phyloP scores from a whole-genome alignment of 257 asterid genomes.

The Marsdenia floribunda region DNA sequence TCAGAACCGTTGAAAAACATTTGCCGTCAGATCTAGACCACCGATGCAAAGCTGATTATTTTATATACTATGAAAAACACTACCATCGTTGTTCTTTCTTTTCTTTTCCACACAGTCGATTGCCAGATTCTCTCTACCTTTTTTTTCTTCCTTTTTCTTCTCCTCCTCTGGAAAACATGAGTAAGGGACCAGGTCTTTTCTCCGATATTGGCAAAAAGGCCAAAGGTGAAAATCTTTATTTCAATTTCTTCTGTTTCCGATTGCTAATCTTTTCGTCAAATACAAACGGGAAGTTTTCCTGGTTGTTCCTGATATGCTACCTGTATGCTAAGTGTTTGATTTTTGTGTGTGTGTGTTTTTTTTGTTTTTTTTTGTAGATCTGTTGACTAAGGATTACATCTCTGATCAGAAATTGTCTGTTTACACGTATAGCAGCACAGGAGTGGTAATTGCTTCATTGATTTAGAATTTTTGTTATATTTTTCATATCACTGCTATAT shows the following conservation, averaged over 20 bases:
- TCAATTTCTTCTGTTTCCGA: constrained; percentile 11
- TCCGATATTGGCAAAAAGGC: constrained; percentile 91
- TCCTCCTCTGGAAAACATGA: constrained; percentile 53
- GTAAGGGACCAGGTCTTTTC: constrained; percentile 95
- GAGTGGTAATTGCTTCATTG: constrained; percentile 54
- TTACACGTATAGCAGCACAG: constrained; percentile 66
- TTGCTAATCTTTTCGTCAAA: background rate
- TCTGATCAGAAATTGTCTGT: constrained; percentile 87
- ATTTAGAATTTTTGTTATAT: background rate
- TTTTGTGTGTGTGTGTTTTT: background rate
- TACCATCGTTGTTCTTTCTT: constrained; percentile 16
- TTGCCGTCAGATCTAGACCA: constrained; percentile 1
- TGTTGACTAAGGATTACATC: constrained; percentile 76
- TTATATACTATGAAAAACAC: constrained; percentile 14
- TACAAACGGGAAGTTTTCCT: background rate
- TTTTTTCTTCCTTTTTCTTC: constrained; percentile 14
- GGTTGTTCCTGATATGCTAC: background rate
- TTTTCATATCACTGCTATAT: background rate
- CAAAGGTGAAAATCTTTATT: constrained; percentile 49
- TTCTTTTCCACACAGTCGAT: background rate
- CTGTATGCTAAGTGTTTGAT: background rate
- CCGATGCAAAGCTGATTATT: constrained; percentile 9
- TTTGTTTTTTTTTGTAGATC: constrained; percentile 44
- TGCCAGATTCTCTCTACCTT: constrained; percentile 13
- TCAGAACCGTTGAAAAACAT: too few species aligned